Percentiles rank a stretch among this genome's conserved stretches.
These are phyloP conservation scores for Pichia sporocuriosa DNA, from an alignment of 805 yeast genomes.

Conservation along the genomic window DNA sequence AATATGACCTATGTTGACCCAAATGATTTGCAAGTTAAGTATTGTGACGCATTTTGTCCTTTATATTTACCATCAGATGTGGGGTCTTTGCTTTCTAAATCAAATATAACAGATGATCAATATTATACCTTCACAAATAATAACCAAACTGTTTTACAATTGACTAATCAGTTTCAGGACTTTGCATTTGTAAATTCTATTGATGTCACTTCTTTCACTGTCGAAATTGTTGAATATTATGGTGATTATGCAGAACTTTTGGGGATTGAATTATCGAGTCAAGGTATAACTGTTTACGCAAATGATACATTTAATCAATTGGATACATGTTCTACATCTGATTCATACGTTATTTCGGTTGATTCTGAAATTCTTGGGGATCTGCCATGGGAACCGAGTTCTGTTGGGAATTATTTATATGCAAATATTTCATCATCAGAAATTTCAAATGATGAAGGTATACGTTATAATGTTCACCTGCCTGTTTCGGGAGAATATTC, in stretches of 20 bases:
- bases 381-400: slow-evolving; percentile 20
- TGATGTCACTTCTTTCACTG: slow-evolving; percentile 50
- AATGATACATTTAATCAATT: slow-evolving; percentile 54
- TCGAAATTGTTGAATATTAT: slow-evolving; percentile 60
- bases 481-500: slow-evolving; percentile 70
- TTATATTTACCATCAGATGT: slow-evolving; percentile 35
- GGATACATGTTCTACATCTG: slow-evolving; percentile 4
- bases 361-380: slow-evolving; percentile 15
- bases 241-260: slow-evolving; percentile 63
- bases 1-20: slow-evolving; percentile 84
- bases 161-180: slow-evolving; percentile 53
- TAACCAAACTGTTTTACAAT: slow-evolving; percentile 13
- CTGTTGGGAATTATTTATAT: slow-evolving; percentile 18
- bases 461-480: slow-evolving; percentile 60
- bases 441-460: slow-evolving; percentile 30
- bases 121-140: slow-evolving; percentile 16
- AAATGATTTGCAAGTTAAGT: slow-evolving; percentile 40
- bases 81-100: slow-evolving; percentile 19
- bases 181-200: slow-evolving; percentile 72
- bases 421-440: slow-evolving; percentile 25
- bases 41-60: slow-evolving; percentile 91
- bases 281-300: slow-evolving; percentile 59
- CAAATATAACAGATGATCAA: slow-evolving; percentile 1
- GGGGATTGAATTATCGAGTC: slow-evolving; percentile 68
- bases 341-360: slow-evolving; percentile 5